A percentile compares a stretch with the other conserved stretches of the same genome.
Evolutionary conservation across 768 basidiomycete genomes (phyloP).

Genomic region (Boletus tomentosulus): DNA sequence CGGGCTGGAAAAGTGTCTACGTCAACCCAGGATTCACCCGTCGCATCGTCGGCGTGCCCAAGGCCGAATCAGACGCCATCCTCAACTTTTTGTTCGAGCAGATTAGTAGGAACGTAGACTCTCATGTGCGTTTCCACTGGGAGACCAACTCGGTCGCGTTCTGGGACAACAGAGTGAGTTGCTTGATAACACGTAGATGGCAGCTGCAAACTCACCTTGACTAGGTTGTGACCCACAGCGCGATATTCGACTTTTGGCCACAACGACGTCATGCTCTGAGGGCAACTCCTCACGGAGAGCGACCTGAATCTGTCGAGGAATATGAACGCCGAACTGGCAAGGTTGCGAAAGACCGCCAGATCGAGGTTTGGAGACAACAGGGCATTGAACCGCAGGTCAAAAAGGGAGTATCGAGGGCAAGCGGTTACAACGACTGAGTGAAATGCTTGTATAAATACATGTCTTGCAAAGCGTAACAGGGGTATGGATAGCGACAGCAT

Average conservation of each 20-base stretch:
- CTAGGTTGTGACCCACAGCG: conserved; percentile 70
- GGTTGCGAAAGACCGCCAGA: conserved; percentile 66
- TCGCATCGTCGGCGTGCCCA: conserved; percentile 73
- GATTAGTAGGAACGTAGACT: conserved; percentile 66
- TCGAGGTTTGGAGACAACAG: conserved; percentile 67
- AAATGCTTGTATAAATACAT: conserved; percentile 3
- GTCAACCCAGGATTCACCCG: conserved; percentile 84
- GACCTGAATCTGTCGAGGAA: conserved; percentile 68
- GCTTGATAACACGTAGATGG: background rate
- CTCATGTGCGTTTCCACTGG: conserved; percentile 78
- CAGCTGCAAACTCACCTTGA: background rate
- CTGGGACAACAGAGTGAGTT: conserved; percentile 77
- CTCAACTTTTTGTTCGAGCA: conserved; percentile 67
- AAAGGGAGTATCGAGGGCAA: conserved; percentile 34
- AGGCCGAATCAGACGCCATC: conserved; percentile 75
- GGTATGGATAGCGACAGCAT: background rate
- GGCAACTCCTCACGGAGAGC: conserved; percentile 78
- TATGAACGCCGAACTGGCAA: conserved; percentile 64
- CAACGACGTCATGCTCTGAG: conserved; percentile 73
- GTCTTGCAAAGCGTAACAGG: background rate
- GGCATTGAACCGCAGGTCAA: conserved; percentile 43
- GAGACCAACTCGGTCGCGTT: conserved; percentile 72
- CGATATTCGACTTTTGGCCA: conserved; percentile 82
- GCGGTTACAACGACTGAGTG: conserved; percentile 59
- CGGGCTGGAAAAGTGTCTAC: conserved; percentile 80